Evolutionary conservation across 2,329 filamentous ascomycete genomes (phyloP).

Genomic region (Microdochium nivale): DNA sequence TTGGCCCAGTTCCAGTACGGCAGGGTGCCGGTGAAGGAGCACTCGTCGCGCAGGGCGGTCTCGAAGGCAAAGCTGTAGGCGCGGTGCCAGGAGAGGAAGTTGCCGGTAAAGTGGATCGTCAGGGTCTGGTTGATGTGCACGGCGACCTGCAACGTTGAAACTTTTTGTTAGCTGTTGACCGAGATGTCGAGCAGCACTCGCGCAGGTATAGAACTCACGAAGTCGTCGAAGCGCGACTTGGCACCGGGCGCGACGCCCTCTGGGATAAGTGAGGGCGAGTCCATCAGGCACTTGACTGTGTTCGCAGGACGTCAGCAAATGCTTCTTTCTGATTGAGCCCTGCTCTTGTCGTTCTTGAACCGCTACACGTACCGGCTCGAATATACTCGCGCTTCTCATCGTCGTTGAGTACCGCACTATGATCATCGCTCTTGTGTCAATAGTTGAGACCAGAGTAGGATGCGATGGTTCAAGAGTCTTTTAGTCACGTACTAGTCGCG

Average conservation of each 20-base stretch:
- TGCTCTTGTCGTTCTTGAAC: too few species aligned
- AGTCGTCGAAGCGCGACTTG: conserved; percentile 23
- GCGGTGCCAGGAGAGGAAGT: conserved; percentile 7
- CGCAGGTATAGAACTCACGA: conserved; percentile 18
- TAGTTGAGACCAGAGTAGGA: too few species aligned
- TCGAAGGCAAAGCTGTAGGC: conserved; percentile 10
- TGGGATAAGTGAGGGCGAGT: neutral
- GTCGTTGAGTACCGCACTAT: conserved; percentile 1
- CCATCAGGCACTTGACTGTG: conserved; percentile 7
- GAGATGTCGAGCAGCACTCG: too few species aligned
- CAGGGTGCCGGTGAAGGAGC: conserved; percentile 24
- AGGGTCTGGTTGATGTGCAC: conserved; percentile 26
- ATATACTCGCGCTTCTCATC: conserved; percentile 7
- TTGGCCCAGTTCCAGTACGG: conserved; percentile 36
- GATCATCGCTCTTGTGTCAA: neutral
- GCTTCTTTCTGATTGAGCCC: too few species aligned
- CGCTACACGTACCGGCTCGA: neutral
- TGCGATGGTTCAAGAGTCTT: too few species aligned
- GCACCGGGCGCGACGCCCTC: conserved; percentile 2
- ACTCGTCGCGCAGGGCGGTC: conserved; percentile 25
- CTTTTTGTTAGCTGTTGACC: too few species aligned
- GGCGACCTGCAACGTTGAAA: too few species aligned
- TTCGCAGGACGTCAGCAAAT: neutral
- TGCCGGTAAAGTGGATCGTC: conserved; percentile 21
- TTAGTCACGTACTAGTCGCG: conserved; percentile 5